Percentiles rank a stretch among this genome's conserved stretches.
These are phyloP conservation scores for Xylariaceae sp. DNA, from an alignment of 2,329 filamentous ascomycete species.

Conservation along the genomic window DNA sequence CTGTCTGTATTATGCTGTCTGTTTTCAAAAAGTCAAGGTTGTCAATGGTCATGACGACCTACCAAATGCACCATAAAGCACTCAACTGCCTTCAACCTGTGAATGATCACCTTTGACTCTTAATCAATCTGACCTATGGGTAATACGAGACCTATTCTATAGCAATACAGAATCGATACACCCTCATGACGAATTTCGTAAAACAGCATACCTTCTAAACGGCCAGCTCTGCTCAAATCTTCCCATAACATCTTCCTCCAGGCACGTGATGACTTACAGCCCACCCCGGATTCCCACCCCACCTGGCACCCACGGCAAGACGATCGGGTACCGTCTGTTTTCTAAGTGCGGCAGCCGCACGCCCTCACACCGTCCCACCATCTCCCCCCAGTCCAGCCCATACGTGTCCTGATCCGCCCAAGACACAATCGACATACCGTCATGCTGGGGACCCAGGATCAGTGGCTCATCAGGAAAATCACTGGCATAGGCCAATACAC, in stretches of 20 bases:
- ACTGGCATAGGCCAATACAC: slow-evolving; percentile 14
- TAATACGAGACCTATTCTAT: too few species aligned
- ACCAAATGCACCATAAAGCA: too few species aligned
- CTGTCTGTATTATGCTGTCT: too few species aligned
- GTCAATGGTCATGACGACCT: too few species aligned
- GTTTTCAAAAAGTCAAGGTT: too few species aligned
- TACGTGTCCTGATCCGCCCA: slow-evolving; percentile 25
- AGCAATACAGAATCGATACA: too few species aligned
- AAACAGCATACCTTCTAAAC: slow-evolving; percentile 13
- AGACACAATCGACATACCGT: slow-evolving; percentile 25
- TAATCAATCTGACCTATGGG: too few species aligned
- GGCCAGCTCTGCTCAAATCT: slow-evolving; percentile 10
- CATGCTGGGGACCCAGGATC: slow-evolving; percentile 15
- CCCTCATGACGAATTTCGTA: slow-evolving; percentile 18
- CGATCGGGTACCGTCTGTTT: slow-evolving; percentile 20
- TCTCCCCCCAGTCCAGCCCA: slow-evolving; percentile 23
- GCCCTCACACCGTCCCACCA: slow-evolving; percentile 20
- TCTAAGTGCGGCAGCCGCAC: slow-evolving; percentile 20
- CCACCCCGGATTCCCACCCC: slow-evolving; percentile 8
- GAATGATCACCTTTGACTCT: too few species aligned
- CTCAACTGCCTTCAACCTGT: too few species aligned
- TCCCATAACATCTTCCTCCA: slow-evolving; percentile 14
- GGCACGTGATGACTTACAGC: slow-evolving; percentile 22
- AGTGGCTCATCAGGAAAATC: slow-evolving; percentile 5
- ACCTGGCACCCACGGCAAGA: slow-evolving; percentile 22